A percentile compares a stretch with the other conserved stretches of the same genome.
These are phyloP conservation scores for Diaporthe ampelina DNA, from an alignment of 2,329 filamentous ascomycete species.

Conservation along the genomic window DNA sequence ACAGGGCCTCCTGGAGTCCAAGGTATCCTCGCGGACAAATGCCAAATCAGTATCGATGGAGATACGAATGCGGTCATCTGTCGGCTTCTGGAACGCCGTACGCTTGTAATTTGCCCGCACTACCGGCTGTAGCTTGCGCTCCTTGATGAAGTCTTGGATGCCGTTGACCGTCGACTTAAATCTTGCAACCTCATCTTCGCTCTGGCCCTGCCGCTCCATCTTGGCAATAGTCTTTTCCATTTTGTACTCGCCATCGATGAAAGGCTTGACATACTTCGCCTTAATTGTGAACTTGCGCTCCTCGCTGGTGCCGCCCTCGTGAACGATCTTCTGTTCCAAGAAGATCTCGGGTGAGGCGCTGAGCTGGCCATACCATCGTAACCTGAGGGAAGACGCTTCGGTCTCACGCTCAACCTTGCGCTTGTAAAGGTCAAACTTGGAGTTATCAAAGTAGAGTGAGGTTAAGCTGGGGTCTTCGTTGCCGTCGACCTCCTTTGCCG, in stretches of 20 bases:
- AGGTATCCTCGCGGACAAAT: conserved; percentile 82
- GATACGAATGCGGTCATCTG: conserved; percentile 90
- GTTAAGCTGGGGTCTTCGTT: conserved; percentile 91
- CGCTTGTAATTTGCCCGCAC: conserved; percentile 93
- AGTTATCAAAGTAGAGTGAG: conserved; percentile 95
- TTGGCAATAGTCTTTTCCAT: conserved; percentile 93
- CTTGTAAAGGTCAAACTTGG: conserved; percentile 86
- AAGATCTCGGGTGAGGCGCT: conserved; percentile 83
- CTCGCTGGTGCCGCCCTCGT: conserved; percentile 80
- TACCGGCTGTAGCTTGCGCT: conserved; percentile 84
- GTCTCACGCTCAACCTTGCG: conserved; percentile 84
- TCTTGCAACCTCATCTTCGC: conserved; percentile 74
- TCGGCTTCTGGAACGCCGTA: conserved; percentile 96
- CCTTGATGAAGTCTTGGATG: conserved; percentile 84
- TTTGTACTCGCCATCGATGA: conserved; percentile 88
- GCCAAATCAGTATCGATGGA: conserved; percentile 94
- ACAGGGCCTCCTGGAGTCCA: conserved; percentile 88
- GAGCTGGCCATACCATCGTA: conserved; percentile 93
- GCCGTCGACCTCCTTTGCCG: conserved; percentile 84
- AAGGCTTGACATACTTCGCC: conserved; percentile 91
- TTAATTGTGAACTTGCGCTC: conserved; percentile 89
- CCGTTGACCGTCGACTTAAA: conserved; percentile 81
- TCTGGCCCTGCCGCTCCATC: conserved; percentile 82
- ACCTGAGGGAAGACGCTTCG: conserved; percentile 84
- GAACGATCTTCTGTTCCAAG: conserved; percentile 90